Conservation (phyloP, 176 grass and related monocot genomes). For the Musa schizocarpa region DNA sequence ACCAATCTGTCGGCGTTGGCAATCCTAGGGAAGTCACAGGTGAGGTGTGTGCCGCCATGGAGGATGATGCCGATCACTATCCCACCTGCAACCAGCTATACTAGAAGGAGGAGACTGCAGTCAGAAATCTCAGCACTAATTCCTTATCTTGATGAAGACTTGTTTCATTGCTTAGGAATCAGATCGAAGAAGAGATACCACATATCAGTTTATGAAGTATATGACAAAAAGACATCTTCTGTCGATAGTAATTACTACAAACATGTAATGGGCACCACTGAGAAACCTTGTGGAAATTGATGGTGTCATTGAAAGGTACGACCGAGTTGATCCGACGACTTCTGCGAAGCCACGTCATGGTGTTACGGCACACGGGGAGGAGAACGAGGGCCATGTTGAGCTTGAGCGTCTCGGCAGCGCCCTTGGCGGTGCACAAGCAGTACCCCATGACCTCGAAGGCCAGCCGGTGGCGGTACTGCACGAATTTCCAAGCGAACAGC, state of each 20-base stretch:
- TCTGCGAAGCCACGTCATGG: slow-evolving; percentile 47
- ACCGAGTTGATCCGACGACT: slow-evolving; percentile 24
- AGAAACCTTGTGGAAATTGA: slow-evolving; percentile 72
- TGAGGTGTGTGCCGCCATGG: slow-evolving; percentile 52
- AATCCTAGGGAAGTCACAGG: slow-evolving; percentile 64
- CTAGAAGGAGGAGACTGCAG: slow-evolving; percentile 22
- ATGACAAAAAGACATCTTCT: no score
- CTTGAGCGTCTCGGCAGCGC: slow-evolving; percentile 55
- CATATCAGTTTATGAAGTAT: no score
- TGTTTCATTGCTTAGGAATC: neutral
- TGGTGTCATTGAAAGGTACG: slow-evolving; percentile 53
- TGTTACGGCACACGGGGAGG: slow-evolving; percentile 52
- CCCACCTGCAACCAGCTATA: slow-evolving; percentile 43
- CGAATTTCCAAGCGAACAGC: slow-evolving; percentile 63
- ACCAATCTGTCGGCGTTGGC: slow-evolving; percentile 28
- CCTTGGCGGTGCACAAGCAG: slow-evolving; percentile 52
- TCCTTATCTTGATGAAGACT: neutral
- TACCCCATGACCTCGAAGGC: slow-evolving; percentile 65
- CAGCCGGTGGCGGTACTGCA: slow-evolving; percentile 41
- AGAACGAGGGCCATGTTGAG: slow-evolving; percentile 68
- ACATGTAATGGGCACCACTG: neutral
- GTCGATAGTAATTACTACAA: no score
- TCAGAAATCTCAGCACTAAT: neutral
- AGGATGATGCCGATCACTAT: slow-evolving; percentile 52
- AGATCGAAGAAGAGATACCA: no score